Base-by-base conservation (phyloP, 163 green algal species). In the Coccomyxa subellipsoidea region DNA sequence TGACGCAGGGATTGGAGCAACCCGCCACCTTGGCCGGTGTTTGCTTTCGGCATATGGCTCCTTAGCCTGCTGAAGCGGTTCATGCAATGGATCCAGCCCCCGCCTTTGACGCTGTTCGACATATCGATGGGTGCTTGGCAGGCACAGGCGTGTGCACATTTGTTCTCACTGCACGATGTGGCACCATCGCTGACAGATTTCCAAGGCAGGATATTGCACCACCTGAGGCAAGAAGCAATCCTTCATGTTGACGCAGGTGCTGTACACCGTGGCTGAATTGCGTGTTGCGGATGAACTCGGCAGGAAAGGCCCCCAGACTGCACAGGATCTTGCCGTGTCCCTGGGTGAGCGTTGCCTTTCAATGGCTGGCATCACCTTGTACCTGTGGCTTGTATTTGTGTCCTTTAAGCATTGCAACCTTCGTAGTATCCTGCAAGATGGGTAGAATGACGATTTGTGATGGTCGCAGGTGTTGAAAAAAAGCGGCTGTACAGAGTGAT, bases 401-500 rank as follows among this genome's bases (percentile, higher is more conserved):
- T n/a, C n/a, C n/a, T n/a, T n/a, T n/a, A n/a, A n/a, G n/a, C n/a
- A n/a, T n/a, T n/a, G n/a, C n/a, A n/a, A n/a, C n/a, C n/a, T n/a
- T n/a, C n/a, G n/a, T 27, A 12, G 29, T 12, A 34, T 73, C 27
- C 18, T 35, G 47, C 21, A 36, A 34, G 2, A 12, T 8, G 66
- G 1, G 21, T 36, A 27, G 32, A 53, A n/a, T 2, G 18, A 31
- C 23, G 32, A 12, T 3, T 31, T 77, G 32, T 39, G 31, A 75
- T 23, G 0, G 29, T n/a, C 73, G 77, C 54, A 82, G 54, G 78
- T 23, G 78, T 37, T 27, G 34, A 59, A 29, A 18, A 21, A 0
- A 39, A 71, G 27, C 15, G 34, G 54, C 54, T 82, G 54, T 82
- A 53, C 54, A 54, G 78, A 2, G 54, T 82, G 78, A 54, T 82